These are phyloP conservation scores for Acanthamoeba lenticulata DNA, from an alignment of 208 protist species.

Conservation along the genomic window DNA sequence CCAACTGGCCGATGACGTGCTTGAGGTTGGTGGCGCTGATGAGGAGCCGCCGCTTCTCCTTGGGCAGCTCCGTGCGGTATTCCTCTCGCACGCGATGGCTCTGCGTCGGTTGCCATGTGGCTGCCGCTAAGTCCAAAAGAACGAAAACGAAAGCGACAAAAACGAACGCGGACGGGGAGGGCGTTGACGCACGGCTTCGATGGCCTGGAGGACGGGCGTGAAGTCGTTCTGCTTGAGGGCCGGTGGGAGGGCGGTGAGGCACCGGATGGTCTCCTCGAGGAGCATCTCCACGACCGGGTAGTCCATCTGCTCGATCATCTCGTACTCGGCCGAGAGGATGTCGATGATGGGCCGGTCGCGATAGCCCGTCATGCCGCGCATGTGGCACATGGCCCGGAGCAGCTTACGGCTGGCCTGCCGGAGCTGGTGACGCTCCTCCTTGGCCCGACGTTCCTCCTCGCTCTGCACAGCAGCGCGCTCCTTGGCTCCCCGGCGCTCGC, in stretches of 20 bases:
- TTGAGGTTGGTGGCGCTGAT: slow-evolving; percentile 44
- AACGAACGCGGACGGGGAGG: too few species aligned
- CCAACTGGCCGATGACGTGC: slow-evolving; percentile 5
- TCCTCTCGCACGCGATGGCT: background rate
- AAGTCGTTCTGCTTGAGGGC: slow-evolving; percentile 47
- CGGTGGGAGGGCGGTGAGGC: background rate
- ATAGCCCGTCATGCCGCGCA: slow-evolving; percentile 23
- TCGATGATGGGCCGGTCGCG: slow-evolving; percentile 19
- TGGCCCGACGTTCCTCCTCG: background rate
- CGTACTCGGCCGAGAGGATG: background rate
- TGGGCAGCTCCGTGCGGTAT: background rate
- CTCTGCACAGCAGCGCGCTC: background rate
- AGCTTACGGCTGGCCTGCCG: slow-evolving; percentile 8
- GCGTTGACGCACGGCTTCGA: background rate
- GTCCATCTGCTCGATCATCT: slow-evolving; percentile 58
- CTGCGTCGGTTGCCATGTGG: background rate
- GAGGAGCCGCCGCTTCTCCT: slow-evolving; percentile 30
- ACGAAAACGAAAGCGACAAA: background rate
- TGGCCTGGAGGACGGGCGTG: slow-evolving; percentile 23
- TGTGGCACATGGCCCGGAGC: slow-evolving; percentile 17
- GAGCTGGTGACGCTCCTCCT: background rate
- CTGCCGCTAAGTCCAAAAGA: background rate
- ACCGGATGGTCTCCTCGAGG: slow-evolving; percentile 6
- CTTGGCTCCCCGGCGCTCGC: background rate
- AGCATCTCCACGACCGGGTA: slow-evolving; percentile 39